Conservation (phyloP, 2,329 filamentous ascomycete species). For the Berkeleyomyces basicola region DNA sequence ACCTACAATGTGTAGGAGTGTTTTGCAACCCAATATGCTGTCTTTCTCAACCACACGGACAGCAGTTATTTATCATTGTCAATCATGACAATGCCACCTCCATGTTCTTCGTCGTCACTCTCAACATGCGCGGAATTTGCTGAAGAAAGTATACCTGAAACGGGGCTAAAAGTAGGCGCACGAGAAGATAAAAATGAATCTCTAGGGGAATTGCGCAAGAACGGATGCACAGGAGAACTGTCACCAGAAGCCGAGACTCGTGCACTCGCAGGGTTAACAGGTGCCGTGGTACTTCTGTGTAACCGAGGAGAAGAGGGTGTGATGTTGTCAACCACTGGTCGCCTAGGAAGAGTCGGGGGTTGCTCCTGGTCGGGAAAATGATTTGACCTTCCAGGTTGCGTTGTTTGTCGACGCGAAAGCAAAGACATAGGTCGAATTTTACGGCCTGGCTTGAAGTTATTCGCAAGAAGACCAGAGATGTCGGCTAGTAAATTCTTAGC, state of each 20-base stretch:
- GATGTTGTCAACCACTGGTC: constrained; percentile 4
- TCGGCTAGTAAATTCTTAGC: background rate
- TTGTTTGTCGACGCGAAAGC: constrained; percentile 4
- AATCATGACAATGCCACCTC: constrained; percentile 7
- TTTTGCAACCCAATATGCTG: too few species aligned
- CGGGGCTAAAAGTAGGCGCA: background rate
- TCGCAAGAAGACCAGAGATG: background rate
- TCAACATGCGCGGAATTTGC: constrained; percentile 2
- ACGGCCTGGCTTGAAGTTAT: background rate
- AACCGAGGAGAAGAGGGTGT: background rate
- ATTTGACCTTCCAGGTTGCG: background rate
- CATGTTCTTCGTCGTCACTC: constrained; percentile 7
- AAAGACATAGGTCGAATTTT: background rate
- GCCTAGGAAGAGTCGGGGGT: constrained; percentile 5
- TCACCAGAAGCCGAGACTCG: background rate
- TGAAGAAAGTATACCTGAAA: background rate
- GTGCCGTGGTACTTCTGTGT: constrained; percentile 10
- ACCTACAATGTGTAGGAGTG: too few species aligned
- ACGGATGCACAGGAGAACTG: constrained; percentile 8
- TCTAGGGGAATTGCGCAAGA: constrained; percentile 1
- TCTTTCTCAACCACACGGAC: background rate
- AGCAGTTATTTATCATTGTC: constrained; percentile 5
- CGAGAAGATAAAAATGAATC: background rate
- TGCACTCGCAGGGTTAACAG: background rate
- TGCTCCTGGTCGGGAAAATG: background rate